Evolutionary conservation across 352 stramenopile genomes (phyloP), one percentile per base, ranked within the genome.

Genomic region (Phytophthora melonis): DNA sequence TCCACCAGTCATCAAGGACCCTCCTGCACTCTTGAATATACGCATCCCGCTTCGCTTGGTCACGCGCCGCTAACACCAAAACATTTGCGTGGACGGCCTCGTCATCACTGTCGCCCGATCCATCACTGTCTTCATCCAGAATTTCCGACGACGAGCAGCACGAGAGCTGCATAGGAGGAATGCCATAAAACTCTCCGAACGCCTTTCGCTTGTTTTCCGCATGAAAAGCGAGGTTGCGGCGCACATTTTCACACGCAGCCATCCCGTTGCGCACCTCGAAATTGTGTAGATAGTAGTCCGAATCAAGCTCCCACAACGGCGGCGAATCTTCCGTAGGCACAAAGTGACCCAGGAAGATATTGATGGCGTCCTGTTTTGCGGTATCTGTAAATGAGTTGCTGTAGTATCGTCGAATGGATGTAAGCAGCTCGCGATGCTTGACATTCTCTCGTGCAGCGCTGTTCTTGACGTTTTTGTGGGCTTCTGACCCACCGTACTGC

Each of bases 371-470:
- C 84, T 99, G 97, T 79, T 99, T 99, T 5, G 98, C 86, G 18
- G 93, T 97, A 84, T 99, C 98, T 0, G 97, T 99, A 77, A 99
- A 99, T 19, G 97, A 98, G 74, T 99, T 99, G 82, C 94, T 99
- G 79, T 99, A 99, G 82, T 99, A 99, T 32, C 98, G 86, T 58
- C 98, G 88, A 62, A 99, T 99, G 3, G 97, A 99, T 16, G 98
- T 99, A 8, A 99, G 84, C 3, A 99, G 81, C 73, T 99, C 97
- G 64, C 98, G 97, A 60, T 99, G 95, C 81, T 98, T 98, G 18
- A 95, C 92, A 61, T 94, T 97, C 68, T 96, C 89, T 3, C 84
- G 83, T 30, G 80, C 81, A 1, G 83, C 83, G n/a, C 84, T 93
- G 52, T 97, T 97, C 58, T 96, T 96, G 18, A 99, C 97, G 62